Evolutionary conservation across 2,329 filamentous ascomycete genomes (phyloP), one percentile per base, ranked within the genome.

Genomic region (Fusarium cyanostomum): DNA sequence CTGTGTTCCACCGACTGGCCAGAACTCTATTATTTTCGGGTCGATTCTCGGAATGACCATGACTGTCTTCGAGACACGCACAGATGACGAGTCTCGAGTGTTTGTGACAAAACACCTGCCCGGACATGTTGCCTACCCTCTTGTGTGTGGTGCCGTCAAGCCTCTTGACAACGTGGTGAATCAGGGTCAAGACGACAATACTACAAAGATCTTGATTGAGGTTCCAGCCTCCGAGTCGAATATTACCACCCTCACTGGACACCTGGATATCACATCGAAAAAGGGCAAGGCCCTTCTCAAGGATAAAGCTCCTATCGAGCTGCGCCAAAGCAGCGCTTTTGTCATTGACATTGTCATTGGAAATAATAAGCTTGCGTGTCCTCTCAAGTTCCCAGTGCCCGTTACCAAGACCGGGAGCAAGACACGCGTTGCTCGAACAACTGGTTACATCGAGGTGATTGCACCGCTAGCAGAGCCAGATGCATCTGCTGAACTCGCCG

Each of bases 401-500:
- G 69, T 84, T 9, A 67, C 69, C 12, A 72, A 73, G 12, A 70
- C 73, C 5, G 70, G 67, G 8, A 73, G 72, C 61, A 78, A 70
- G 55, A 78, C 73, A 2, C 77, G 78, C 11, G 72, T 84, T 21
- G 80, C 78, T 31, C 77, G 81, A 28, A 79, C 71, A 18, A 79
- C 80, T 2, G 70, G 70, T 9, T 83, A 81, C 58, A 64, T 84
- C 27, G 81, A 84, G 56, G 67, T 84, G 26, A 71, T 80, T 31
- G 80, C 76, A 9, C 71, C 70, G 5, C 21, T 75, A 16, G 74
- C 73, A 7, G 49, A 64, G 11, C 62, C 73, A 3, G 64, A 56
- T 2, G 43, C 18, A 11, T 70, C 71, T 3, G 56, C 67, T 16
- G 61, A 63, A n/a, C 68, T 76, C 7, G 31, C 61, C 4, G 68